Evolutionary conservation across 495 filamentous ascomycete species (phyloP), one percentile per base, ranked within the genome.

Genomic region (Aspergillus indologenus): DNA sequence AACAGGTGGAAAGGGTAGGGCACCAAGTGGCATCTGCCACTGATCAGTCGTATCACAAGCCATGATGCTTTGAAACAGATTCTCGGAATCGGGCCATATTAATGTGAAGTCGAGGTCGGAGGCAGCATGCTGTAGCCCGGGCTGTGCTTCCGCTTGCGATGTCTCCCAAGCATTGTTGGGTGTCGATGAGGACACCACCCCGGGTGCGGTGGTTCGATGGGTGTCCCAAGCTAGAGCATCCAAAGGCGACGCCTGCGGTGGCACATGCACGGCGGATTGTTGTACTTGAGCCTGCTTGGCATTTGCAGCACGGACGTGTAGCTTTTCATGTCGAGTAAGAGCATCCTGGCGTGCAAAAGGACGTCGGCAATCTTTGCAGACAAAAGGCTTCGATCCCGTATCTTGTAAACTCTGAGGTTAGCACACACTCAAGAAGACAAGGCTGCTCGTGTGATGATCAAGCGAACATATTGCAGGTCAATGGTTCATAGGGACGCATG

Each of bases 61-160:
- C 68, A 80, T 75, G 34, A 80, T 60, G 62, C 71, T 79, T 57
- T 79, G 76, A 44, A 80, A 78, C 45, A 80, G 55, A 63, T 74
- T 68, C 61, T 80, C 76, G 3, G 76, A 76, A 60, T 80, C 78
- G 11, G 78, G 78, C 78, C 78, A 80, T 50, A 79, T 67, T 21
- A 80, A 57, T 9, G 70, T 69, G 57, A 80, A 78, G 57, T 80
- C 76, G 3, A 78, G 58, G 40, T 76, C 74, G 9, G 64, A 65
- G 2, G 66, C 61, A 18, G 64, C 61, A 62, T 65, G 61, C 1
- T 74, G 65, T 61, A 74, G 53, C 5, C 46, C 53, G 12, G 63
- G n/a, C 47, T 65, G 54, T n/a, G 67, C 63, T 0, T 50, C 59
- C 3, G 57, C 23, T 17, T 65, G 60, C 6, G 65, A 43, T 21